Evolutionary conservation across 2,329 filamentous ascomycete species (phyloP), one percentile per base, ranked within the genome.

Genomic region (Apiospora arundinis): DNA sequence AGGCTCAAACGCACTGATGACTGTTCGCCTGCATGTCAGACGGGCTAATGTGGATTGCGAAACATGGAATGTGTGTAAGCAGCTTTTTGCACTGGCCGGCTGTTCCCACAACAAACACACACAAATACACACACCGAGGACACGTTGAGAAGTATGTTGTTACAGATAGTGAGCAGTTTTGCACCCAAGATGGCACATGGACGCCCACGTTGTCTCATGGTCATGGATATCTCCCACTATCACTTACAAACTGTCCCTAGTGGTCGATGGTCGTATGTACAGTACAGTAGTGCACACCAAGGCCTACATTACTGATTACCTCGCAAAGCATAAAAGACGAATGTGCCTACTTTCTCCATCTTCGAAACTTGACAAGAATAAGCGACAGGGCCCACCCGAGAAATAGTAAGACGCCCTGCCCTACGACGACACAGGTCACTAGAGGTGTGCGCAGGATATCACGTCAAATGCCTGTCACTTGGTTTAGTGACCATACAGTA

Each of bases 21-120:
- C 56, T 63, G 21, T 63, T 63, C 32, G 18, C 4, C 56, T 63
- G 56, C 32, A 63, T 37, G 56, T 63, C 56, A 63, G 56, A 63
- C 56, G 56, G 49, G 32, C 56, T 63, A 40, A 63, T 63, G 56
- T 63, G 32, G 56, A 63, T 63, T 63, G 32, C 56, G 56, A 63
- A 63, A 63, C 56, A 63, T 40, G 9, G 28, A 63, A 63, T 40
- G 56, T 63, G 56, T 63, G 56, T 63, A 63, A 63, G 32, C 56
- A 63, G 32, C 56, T 63, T 56, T 32, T 18, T 63, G 32, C 52
- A 60, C 18, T 63, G 28, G 56, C 21, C 56, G 56, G 56, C 56
- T 63, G 56, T 63, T 63, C 56, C 56, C 56, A 40, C 32, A 40
- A 32, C 32, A 32, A 32, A 32, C 6, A 32, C 32, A 32, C 32